A percentile compares a stretch with the other conserved stretches of the same genome.
phyloP scores from a whole-genome alignment of 208 protist genomes.

The Wallacemonas collosoma region DNA sequence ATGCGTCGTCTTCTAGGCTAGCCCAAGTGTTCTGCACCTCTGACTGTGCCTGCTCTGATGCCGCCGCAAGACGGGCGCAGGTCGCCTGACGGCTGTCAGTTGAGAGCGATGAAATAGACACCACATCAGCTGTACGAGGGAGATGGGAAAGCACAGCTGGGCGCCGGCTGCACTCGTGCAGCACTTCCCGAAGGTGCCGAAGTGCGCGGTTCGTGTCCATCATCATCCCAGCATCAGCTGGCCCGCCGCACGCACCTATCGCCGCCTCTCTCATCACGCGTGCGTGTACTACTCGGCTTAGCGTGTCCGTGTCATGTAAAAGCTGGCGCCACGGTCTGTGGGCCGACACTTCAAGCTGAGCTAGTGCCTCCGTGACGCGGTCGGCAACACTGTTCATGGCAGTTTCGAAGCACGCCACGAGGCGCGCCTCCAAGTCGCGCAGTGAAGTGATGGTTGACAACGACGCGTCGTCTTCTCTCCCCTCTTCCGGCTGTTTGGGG shows the following conservation, averaged over 20 bases:
- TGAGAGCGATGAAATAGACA: neutral
- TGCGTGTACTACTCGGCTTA: neutral
- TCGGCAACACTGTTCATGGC: neutral
- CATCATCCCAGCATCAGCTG: neutral
- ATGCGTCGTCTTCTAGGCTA: neutral
- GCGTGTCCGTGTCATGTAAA: neutral
- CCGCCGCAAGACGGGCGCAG: neutral
- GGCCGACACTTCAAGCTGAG: neutral
- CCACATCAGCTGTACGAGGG: neutral
- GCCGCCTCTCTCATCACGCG: neutral
- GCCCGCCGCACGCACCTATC: no score
- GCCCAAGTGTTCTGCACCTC: neutral
- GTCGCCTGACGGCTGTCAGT: neutral
- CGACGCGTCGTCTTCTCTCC: no score
- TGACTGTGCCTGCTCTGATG: neutral
- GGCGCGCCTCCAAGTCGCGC: neutral
- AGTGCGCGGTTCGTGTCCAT: neutral
- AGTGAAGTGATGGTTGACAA: neutral
- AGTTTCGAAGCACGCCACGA: neutral
- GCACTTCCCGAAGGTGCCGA: neutral
- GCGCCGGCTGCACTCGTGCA: neutral
- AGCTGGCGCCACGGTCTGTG: slow-evolving; percentile 1
- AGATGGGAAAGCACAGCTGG: neutral
- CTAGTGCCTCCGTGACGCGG: neutral
- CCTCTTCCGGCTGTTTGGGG: neutral